phyloP scores from a whole-genome alignment of 1,284 basidiomycete genomes.

The Schizophyllum commune region DNA sequence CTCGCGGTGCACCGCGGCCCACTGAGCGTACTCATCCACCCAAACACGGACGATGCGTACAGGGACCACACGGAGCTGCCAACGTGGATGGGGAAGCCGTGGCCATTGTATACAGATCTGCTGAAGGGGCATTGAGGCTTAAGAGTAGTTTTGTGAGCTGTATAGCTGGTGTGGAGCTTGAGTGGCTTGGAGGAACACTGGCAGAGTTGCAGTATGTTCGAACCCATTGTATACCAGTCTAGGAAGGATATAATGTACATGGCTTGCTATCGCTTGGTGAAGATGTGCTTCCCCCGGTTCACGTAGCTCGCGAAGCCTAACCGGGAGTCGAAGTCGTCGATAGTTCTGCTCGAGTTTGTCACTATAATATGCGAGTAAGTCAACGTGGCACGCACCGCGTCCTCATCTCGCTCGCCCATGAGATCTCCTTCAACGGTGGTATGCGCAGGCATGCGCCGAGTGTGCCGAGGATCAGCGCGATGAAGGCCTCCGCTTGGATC shows the following conservation, averaged over 20 bases:
- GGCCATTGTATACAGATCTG: slow-evolving; percentile 42
- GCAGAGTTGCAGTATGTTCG: no score
- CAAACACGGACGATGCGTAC: slow-evolving; percentile 55
- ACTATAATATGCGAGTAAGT: no score
- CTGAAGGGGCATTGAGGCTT: slow-evolving; percentile 19
- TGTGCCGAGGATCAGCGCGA: slow-evolving; percentile 61
- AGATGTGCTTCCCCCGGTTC: slow-evolving; percentile 50
- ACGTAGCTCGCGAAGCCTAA: slow-evolving; percentile 64
- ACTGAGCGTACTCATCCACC: slow-evolving; percentile 62
- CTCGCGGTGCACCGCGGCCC: slow-evolving; percentile 58
- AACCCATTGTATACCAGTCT: background rate
- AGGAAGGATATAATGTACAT: background rate
- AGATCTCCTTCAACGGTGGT: slow-evolving; percentile 69
- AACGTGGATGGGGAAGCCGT: slow-evolving; percentile 64
- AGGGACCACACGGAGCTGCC: slow-evolving; percentile 58
- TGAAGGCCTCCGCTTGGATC: slow-evolving; percentile 64
- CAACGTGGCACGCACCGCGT: slow-evolving; percentile 69
- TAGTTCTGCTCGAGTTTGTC: slow-evolving; percentile 37
- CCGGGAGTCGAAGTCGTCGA: slow-evolving; percentile 76
- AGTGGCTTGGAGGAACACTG: no score
- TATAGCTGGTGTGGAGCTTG: no score
- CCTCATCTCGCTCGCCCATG: slow-evolving; percentile 87
- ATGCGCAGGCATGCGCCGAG: slow-evolving; percentile 64
- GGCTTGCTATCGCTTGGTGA: slow-evolving; percentile 13
- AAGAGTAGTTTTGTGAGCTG: no score